Base-by-base conservation (phyloP, 208 protist genomes). In the Leishmania major region DNA sequence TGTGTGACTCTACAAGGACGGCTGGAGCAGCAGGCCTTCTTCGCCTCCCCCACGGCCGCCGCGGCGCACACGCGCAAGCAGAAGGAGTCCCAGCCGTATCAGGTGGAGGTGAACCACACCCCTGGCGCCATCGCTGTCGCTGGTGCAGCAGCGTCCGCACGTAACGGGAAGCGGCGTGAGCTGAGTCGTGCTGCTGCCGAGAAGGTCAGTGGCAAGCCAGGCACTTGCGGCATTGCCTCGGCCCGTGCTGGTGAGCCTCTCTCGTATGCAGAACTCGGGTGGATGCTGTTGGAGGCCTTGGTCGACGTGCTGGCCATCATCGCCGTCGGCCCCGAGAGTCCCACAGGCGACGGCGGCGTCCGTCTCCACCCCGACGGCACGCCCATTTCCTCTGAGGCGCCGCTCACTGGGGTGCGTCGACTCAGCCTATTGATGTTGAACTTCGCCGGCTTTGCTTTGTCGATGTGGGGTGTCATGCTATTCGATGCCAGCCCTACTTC, bases 251-350 rank as follows among this genome's bases (percentile, higher is more conserved):
- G 64, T 25, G 78, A 40, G 19, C 31, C 57, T 11, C 53, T 83
- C 17, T 75, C 84, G 31, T 81, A 84, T 78, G 67, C n/a, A 17
- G 70, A 84, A 4, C 37, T 87, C 0, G 80, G 11, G 35, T 84
- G 79, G 80, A 80, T 80, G 31, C 76, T 84, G 35, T 35, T 88
- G 37, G 78, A 85, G 67, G 85, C 75, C 37, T 37, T 88, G 13
- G 72, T 83, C 28, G 79, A 81, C 37, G 83, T 84, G 31, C 31
- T 84, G 45, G 71, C 83, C 17, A 60, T 77, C 40, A 69, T 87
- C 28, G 55, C 77, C n/a, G 79, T 45, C 31, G 76, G 73, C n/a
- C 45, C 64, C 2, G 79, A 75, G 22, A 35, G n/a, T 17, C 64
- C 71, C n/a, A 53, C 62, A 37, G 78, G 22, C 6, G 77, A 40